These are phyloP conservation scores for Diaporthe humulicola DNA, from an alignment of 2,329 filamentous ascomycete genomes.

Conservation along the genomic window DNA sequence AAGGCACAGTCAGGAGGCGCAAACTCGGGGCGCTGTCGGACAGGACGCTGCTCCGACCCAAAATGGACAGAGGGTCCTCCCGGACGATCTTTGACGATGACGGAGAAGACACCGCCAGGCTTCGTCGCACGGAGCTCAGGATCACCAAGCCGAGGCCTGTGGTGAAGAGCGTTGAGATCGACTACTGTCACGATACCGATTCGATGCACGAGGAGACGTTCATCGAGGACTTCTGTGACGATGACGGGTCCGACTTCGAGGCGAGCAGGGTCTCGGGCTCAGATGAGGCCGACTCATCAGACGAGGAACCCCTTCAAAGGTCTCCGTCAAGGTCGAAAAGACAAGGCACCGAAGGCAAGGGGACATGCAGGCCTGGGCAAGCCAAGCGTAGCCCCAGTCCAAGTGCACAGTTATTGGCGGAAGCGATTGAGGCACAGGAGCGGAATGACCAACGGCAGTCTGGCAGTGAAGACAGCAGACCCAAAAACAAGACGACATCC, in stretches of 20 bases:
- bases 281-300: slow-evolving; percentile 20
- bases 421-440: slow-evolving; percentile 33
- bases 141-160: slow-evolving; percentile 1
- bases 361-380: too few species aligned
- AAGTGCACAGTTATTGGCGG: slow-evolving; percentile 36
- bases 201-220: slow-evolving; percentile 38
- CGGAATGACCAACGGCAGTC: not conserved
- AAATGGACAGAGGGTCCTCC: not conserved
- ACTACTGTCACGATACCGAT: slow-evolving; percentile 26
- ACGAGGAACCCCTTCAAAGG: not conserved
- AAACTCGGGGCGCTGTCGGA: slow-evolving; percentile 33
- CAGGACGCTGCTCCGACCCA: slow-evolving; percentile 31
- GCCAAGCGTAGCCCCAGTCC: slow-evolving; percentile 33
- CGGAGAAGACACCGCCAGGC: not conserved
- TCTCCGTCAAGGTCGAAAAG: slow-evolving; percentile 29
- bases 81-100: slow-evolving; percentile 10
- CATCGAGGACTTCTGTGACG: slow-evolving; percentile 34
- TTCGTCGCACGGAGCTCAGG: slow-evolving; percentile 31
- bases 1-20: slow-evolving; percentile 33
- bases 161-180: not conserved
- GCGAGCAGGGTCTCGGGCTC: slow-evolving; percentile 15
- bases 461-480: not conserved
- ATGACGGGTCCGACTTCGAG: slow-evolving; percentile 35
- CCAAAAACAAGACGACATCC: not conserved
- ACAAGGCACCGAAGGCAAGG: not conserved